Conservation (phyloP, 148 eudicot species). For the Persicaria tinctoria region DNA sequence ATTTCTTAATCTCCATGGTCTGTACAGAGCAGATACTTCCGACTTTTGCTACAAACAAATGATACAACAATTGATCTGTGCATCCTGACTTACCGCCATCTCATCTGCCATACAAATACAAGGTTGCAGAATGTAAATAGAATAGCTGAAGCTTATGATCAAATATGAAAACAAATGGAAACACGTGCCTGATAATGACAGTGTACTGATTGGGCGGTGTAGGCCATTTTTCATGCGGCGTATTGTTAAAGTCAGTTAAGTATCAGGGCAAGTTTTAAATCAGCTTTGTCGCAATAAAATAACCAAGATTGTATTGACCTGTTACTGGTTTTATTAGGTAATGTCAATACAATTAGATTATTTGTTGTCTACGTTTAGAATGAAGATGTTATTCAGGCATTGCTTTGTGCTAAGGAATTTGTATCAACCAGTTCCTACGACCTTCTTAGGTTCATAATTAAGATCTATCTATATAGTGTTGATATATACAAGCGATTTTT, state of each 20-base stretch:
- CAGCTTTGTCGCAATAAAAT: no score
- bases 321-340: background rate
- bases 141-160: background rate
- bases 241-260: no score
- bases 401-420: background rate
- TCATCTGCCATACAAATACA: background rate
- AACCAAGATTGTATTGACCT: background rate
- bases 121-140: background rate
- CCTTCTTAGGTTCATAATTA: no score
- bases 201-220: no score
- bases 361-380: background rate
- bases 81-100: background rate
- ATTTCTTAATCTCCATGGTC: background rate
- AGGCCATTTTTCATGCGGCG: no score
- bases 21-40: constrained; percentile 9
- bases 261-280: no score
- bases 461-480: no score
- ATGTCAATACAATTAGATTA: background rate
- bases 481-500: background rate
- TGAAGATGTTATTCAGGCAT: background rate
- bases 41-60: background rate
- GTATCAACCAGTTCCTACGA: background rate
- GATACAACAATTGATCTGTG: constrained; percentile 8
- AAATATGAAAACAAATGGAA: background rate
- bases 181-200: background rate